Percentiles rank a stretch among this genome's conserved stretches.
These are phyloP conservation scores for Nyssa sinensis DNA, from an alignment of 148 eudicot species.

Conservation along the genomic window DNA sequence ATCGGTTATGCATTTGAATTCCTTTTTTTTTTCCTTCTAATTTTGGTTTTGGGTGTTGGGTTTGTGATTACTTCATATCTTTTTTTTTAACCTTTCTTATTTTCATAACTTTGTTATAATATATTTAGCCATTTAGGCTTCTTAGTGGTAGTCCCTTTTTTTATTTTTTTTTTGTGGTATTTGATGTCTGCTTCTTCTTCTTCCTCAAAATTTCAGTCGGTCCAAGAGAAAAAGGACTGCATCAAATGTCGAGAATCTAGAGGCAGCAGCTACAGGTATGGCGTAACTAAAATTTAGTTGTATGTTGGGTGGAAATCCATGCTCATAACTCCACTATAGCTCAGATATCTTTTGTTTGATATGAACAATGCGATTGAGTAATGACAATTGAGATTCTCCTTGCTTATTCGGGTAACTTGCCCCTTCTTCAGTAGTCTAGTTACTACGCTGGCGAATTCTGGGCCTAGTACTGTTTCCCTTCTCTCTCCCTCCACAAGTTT, in stretches of 20 bases:
- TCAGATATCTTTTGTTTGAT: not conserved
- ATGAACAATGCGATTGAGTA: not conserved
- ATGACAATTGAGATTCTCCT: not conserved
- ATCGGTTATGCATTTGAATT: too few species aligned
- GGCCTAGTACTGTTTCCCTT: not conserved
- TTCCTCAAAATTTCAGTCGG: slow-evolving; percentile 32
- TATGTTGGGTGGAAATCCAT: not conserved
- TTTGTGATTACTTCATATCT: not conserved
- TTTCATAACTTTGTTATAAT: not conserved
- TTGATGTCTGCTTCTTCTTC: slow-evolving; percentile 3
- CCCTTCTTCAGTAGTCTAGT: too few species aligned
- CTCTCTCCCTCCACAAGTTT: not conserved
- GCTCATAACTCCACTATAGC: not conserved
- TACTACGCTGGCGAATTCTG: too few species aligned
- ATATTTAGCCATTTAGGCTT: not conserved
- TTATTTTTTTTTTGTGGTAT: slow-evolving; percentile 8
- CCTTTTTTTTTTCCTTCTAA: too few species aligned
- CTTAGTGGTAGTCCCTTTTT: slow-evolving; percentile 1
- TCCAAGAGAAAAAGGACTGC: slow-evolving; percentile 82
- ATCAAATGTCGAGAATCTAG: slow-evolving; percentile 72
- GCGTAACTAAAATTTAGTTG: not conserved
- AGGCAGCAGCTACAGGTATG: slow-evolving; percentile 69
- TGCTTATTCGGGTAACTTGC: not conserved
- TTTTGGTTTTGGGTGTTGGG: not conserved
- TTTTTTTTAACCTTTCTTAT: not conserved